Base-by-base conservation (phyloP, 768 basidiomycete genomes). In the Termitomyces titanicus region DNA sequence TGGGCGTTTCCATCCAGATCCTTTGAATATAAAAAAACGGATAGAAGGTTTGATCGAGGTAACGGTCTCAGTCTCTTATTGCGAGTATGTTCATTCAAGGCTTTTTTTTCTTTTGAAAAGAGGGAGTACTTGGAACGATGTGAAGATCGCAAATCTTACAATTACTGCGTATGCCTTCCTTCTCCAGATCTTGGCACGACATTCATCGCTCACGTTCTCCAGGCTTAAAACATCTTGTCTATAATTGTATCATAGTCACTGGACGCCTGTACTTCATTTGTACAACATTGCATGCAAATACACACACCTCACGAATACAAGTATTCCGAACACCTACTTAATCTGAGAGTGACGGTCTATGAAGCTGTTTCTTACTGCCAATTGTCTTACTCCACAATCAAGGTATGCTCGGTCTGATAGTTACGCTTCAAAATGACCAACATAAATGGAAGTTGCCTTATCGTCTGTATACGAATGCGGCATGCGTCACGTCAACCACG, bases 21-120 rank as follows among this genome's bases (percentile, higher is more conserved):
- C 94, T 38, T 69, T 84, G 40, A 78, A 81, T 59, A 92, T 99
- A 75, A 99, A 99, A 79, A 93, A 89, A 70, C 80, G 93, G 45
- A 89, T 99, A 52, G 97, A 98, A 67, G 84, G 81, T 27, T 71
- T 99, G 56, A 98, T 99, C 49, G 97, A 98, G 74, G 94, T 94
- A 54, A 59, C 83, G 70, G 3, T 33, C 13, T 34, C 43, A 31
- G 2, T 27, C 10, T 43, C 13, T 25, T 24, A 13, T 1, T 34
- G 6, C 29, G 43, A 39, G 18, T 48, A 22, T n/a, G 37, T 18
- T 42, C 24, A 29, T 27, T 44, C 12, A 47, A 33, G 25, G 10
- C 51, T 45, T 43, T 6, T 47, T 38, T 35, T 24, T 56, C 1
- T 51, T 18, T 61, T n/a, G n/a, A n/a, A n/a, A n/a, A 98, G 93